Percentiles rank a stretch among this genome's conserved stretches.
Evolutionary conservation across 345 rosid species (phyloP).

Genomic region (Eucalyptus lansdowneana): DNA sequence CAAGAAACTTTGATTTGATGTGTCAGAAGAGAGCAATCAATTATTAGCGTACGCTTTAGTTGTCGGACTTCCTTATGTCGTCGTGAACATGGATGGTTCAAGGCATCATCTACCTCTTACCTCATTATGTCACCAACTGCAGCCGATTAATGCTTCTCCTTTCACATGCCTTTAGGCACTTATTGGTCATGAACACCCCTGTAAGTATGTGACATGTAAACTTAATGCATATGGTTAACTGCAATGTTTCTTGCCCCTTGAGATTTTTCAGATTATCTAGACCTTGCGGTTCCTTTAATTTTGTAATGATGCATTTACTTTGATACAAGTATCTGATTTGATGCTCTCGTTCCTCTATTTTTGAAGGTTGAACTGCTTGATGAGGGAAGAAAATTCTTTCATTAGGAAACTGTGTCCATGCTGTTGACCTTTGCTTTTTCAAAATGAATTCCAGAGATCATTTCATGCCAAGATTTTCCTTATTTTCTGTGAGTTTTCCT

Average conservation of each 20-base stretch:
- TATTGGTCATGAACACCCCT: conserved; percentile 36
- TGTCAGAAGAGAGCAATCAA: background rate
- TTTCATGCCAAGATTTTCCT: conserved; percentile 74
- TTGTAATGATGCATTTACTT: background rate
- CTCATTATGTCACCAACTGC: conserved; percentile 55
- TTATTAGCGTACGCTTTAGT: background rate
- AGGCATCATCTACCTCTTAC: conserved; percentile 61
- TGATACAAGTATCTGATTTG: background rate
- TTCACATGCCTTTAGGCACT: conserved; percentile 66
- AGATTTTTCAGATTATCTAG: background rate
- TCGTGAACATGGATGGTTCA: conserved; percentile 68
- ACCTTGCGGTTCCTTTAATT: background rate
- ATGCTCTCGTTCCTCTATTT: background rate
- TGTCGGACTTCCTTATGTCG: background rate
- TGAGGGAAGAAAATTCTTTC: conserved; percentile 74
- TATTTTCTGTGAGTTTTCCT: conserved; percentile 18
- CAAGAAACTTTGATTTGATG: background rate
- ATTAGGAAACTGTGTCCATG: conserved; percentile 44
- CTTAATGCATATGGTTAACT: background rate
- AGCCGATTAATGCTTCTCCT: conserved; percentile 55
- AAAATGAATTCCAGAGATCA: conserved; percentile 60
- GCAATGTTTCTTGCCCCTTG: background rate
- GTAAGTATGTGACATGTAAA: conserved; percentile 19
- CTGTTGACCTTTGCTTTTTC: conserved; percentile 48
- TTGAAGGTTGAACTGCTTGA: conserved; percentile 74